Evolutionary conservation across 2,329 filamentous ascomycete species (phyloP).

Genomic region (Phaeosphaeria sp.): DNA sequence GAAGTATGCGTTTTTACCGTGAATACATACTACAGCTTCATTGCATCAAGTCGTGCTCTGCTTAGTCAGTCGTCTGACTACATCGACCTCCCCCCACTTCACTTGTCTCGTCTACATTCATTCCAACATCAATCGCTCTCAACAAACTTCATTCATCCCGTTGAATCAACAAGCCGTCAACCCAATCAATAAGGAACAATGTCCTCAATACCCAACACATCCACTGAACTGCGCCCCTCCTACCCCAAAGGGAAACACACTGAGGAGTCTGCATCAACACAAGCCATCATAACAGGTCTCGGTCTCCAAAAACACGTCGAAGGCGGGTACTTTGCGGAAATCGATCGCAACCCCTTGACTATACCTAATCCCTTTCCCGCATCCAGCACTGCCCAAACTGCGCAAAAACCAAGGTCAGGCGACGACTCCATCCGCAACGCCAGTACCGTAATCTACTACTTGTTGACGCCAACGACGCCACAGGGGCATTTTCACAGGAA

Average conservation of each 20-base stretch:
- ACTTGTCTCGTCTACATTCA: too few species aligned
- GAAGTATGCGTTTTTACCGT: too few species aligned
- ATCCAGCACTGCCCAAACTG: constrained; percentile 25
- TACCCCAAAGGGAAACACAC: too few species aligned
- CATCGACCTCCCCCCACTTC: background rate
- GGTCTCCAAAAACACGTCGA: constrained; percentile 54
- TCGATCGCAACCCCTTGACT: constrained; percentile 51
- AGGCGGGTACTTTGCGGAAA: constrained; percentile 60
- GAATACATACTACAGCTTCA: background rate
- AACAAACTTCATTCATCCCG: too few species aligned
- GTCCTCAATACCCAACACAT: too few species aligned
- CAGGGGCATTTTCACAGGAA: constrained; percentile 70
- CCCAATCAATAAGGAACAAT: too few species aligned
- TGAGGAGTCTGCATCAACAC: constrained; percentile 1
- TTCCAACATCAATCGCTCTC: too few species aligned
- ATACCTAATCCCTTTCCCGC: constrained; percentile 62
- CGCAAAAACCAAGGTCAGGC: constrained; percentile 45
- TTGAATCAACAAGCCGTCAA: too few species aligned
- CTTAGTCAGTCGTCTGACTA: background rate
- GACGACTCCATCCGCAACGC: constrained; percentile 57
- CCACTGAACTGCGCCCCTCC: too few species aligned
- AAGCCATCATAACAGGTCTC: constrained; percentile 39
- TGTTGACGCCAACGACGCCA: constrained; percentile 63
- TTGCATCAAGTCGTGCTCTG: background rate
- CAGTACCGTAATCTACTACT: constrained; percentile 69